phyloP scores from a whole-genome alignment of 1,139 yeast genomes.

The Saccharomyces hybrid region DNA sequence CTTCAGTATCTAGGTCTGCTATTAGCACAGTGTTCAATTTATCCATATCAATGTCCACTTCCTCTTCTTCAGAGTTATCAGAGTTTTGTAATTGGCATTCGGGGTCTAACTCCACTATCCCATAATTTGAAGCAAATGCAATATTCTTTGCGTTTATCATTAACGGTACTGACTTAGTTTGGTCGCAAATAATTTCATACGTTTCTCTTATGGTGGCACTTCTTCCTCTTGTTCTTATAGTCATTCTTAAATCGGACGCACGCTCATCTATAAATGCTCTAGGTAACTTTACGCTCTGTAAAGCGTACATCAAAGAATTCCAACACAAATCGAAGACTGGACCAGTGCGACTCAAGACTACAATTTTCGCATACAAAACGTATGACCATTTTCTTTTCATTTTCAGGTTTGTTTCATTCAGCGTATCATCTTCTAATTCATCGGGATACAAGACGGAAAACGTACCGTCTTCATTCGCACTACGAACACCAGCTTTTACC shows the following conservation, averaged over 20 bases:
- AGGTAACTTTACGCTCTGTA: conserved; percentile 57
- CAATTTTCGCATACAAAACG: conserved; percentile 65
- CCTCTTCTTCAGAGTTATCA: conserved; percentile 26
- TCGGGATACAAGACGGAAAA: conserved; percentile 38
- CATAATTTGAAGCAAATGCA: conserved; percentile 56
- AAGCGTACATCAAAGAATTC: conserved; percentile 58
- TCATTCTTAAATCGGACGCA: conserved; percentile 43
- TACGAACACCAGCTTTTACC: conserved; percentile 44
- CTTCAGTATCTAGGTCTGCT: conserved; percentile 72
- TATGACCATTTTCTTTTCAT: conserved; percentile 44
- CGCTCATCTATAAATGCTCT: conserved; percentile 54
- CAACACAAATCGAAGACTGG: conserved; percentile 76
- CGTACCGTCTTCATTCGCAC: conserved; percentile 37
- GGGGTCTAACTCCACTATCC: conserved; percentile 42
- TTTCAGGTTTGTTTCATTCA: conserved; percentile 13
- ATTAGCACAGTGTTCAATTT: conserved; percentile 37
- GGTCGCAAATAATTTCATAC: conserved; percentile 40
- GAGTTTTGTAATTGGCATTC: conserved; percentile 32
- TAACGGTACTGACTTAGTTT: conserved; percentile 31
- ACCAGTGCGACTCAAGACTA: conserved; percentile 74
- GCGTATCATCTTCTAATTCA: conserved; percentile 25
- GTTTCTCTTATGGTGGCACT: conserved; percentile 41
- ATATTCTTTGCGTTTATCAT: conserved; percentile 33
- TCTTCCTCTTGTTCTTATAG: conserved; percentile 46
- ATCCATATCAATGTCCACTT: conserved; percentile 27